These are phyloP conservation scores for Spiraea crenata DNA, from an alignment of 331 rosid species.

Conservation along the genomic window DNA sequence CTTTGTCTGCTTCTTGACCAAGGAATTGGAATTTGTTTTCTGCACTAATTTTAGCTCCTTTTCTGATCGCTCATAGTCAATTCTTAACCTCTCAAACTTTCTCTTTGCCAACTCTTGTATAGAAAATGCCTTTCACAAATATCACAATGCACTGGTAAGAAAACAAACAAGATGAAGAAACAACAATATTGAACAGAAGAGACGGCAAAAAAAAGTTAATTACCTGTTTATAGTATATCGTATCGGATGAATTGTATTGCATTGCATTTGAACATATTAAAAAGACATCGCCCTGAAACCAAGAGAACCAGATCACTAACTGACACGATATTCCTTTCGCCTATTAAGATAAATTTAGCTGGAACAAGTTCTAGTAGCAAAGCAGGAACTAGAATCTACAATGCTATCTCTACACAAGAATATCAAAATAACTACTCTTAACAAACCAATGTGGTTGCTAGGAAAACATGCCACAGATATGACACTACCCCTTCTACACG, in stretches of 20 bases:
- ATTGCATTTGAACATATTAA: constrained; percentile 87
- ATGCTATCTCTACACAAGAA: neutral
- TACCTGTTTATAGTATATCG: constrained; percentile 92
- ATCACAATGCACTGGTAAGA: constrained; percentile 15
- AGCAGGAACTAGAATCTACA: neutral
- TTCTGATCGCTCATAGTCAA: constrained; percentile 46
- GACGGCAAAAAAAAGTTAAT: constrained; percentile 10
- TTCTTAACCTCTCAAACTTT: constrained; percentile 72
- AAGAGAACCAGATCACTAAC: constrained; percentile 31
- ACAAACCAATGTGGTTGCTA: neutral
- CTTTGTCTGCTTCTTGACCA: constrained; percentile 60
- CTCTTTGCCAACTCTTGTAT: constrained; percentile 86
- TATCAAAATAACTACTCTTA: too few species aligned
- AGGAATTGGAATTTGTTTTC: constrained; percentile 51
- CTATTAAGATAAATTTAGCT: neutral
- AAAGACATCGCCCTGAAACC: constrained; percentile 74
- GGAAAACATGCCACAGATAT: neutral
- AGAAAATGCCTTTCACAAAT: constrained; percentile 66
- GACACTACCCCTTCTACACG: neutral
- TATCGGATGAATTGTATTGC: constrained; percentile 83
- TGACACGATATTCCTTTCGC: neutral
- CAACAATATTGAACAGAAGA: constrained; percentile 11
- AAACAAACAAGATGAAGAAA: constrained; percentile 16
- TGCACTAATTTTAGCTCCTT: constrained; percentile 66
- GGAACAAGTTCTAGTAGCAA: neutral